A percentile compares a stretch with the other conserved stretches of the same genome.
Evolutionary conservation across 352 stramenopile species (phyloP).

Genomic region (Phytophthora pluvialis): DNA sequence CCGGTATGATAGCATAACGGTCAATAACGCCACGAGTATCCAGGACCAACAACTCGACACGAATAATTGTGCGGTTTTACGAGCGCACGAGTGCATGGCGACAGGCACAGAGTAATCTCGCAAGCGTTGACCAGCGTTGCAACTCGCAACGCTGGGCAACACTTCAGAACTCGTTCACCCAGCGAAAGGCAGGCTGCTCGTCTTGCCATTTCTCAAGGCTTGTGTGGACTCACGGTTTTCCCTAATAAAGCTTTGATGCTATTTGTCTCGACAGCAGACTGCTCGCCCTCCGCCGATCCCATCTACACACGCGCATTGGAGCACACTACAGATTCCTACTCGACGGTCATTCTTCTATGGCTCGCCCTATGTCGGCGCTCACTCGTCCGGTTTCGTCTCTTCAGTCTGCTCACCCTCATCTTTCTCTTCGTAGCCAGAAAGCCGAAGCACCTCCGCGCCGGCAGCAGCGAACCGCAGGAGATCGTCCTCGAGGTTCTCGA

Average conservation of each 20-base stretch:
- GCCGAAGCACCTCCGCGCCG: slow-evolving; percentile 36
- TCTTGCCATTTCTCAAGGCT: too few species aligned
- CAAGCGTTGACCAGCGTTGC: too few species aligned
- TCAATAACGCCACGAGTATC: slow-evolving; percentile 25
- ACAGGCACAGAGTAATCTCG: too few species aligned
- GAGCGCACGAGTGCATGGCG: slow-evolving; percentile 15
- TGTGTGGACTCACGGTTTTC: slow-evolving; percentile 1
- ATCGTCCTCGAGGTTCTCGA: slow-evolving; percentile 63
- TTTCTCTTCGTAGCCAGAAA: slow-evolving; percentile 32
- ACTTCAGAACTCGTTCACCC: slow-evolving; percentile 10
- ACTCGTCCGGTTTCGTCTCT: slow-evolving; percentile 12
- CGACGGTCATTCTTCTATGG: slow-evolving; percentile 23
- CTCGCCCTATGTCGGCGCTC: slow-evolving; percentile 1
- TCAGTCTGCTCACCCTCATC: slow-evolving; percentile 22
- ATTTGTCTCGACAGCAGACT: slow-evolving; percentile 24
- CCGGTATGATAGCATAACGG: too few species aligned
- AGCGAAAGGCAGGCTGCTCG: too few species aligned
- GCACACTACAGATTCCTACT: slow-evolving; percentile 27
- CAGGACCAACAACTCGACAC: slow-evolving; percentile 29
- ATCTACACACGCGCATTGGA: slow-evolving; percentile 19
- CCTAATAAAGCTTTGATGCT: slow-evolving; percentile 33
- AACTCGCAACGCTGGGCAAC: background rate
- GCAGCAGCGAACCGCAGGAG: slow-evolving; percentile 58
- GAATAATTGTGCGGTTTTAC: slow-evolving; percentile 28
- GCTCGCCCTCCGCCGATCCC: background rate